Conservation (phyloP, 1,284 basidiomycete genomes). For the Schizopora paradoxa region DNA sequence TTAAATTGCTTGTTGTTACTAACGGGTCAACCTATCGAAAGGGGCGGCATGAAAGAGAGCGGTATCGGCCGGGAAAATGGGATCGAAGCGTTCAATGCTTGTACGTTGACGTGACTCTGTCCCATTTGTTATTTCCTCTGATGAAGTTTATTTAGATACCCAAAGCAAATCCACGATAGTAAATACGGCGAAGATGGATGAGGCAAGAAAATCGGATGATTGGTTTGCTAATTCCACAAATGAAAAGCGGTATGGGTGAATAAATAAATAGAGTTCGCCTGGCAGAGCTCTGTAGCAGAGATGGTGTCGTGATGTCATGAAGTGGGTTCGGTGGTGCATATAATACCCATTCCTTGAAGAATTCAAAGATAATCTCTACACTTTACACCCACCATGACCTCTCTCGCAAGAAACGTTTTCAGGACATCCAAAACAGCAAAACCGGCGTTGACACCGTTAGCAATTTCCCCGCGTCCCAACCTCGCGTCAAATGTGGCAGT, state of each 20-base stretch:
- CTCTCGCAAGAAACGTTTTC: too few relatives aligned
- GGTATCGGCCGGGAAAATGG: slow-evolving; percentile 82
- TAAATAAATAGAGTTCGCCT: too few relatives aligned
- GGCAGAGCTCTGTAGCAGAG: too few relatives aligned
- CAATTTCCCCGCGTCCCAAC: too few relatives aligned
- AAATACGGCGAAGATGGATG: slow-evolving; percentile 57
- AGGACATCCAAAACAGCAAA: too few relatives aligned
- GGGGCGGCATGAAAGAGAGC: slow-evolving; percentile 84
- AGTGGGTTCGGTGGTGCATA: too few relatives aligned
- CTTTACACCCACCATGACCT: too few relatives aligned
- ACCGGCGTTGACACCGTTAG: too few relatives aligned
- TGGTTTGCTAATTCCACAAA: slow-evolving; percentile 65
- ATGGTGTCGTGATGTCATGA: too few relatives aligned
- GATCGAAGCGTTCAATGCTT: slow-evolving; percentile 69
- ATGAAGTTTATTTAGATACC: slow-evolving; percentile 52
- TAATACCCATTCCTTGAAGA: too few relatives aligned
- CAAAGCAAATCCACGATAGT: slow-evolving; percentile 77
- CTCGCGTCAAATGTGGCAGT: too few relatives aligned
- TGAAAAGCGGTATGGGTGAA: slow-evolving; percentile 25
- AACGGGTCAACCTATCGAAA: slow-evolving; percentile 24
- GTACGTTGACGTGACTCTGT: slow-evolving; percentile 37
- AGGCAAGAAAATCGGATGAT: slow-evolving; percentile 57
- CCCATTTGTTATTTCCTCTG: slow-evolving; percentile 9
- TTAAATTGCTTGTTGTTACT: slow-evolving; percentile 5
- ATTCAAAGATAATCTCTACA: too few relatives aligned